phyloP scores from a whole-genome alignment of 495 filamentous ascomycete species.

The Cercophora newfieldiana region DNA sequence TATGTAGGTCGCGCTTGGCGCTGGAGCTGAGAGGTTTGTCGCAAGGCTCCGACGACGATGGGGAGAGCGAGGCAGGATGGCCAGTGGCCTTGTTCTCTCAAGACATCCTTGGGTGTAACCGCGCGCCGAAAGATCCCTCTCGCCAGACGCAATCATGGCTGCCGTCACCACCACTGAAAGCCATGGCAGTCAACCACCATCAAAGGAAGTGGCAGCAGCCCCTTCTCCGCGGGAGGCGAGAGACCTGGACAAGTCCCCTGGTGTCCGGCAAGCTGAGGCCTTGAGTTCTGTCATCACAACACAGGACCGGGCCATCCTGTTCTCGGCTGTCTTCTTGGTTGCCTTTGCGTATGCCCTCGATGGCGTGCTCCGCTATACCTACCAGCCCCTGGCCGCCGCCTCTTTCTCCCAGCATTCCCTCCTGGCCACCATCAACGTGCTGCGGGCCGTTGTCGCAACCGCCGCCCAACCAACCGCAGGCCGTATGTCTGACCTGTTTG shows the following conservation, averaged over 20 bases:
- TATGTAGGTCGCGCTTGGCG: too few relatives aligned
- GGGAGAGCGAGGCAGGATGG: too few relatives aligned
- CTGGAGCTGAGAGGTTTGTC: too few relatives aligned
- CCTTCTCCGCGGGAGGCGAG: too few relatives aligned
- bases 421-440: slow-evolving; percentile 54
- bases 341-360: slow-evolving; percentile 49
- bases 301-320: slow-evolving; percentile 44
- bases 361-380: slow-evolving; percentile 47
- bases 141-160: too few relatives aligned
- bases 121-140: too few relatives aligned
- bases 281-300: slow-evolving; percentile 40
- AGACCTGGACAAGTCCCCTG: slow-evolving; percentile 40
- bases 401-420: slow-evolving; percentile 49
- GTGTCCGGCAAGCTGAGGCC: slow-evolving; percentile 49
- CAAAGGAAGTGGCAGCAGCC: too few relatives aligned
- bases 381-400: slow-evolving; percentile 53
- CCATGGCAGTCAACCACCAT: too few relatives aligned
- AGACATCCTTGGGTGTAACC: too few relatives aligned
- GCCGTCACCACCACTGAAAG: too few relatives aligned
- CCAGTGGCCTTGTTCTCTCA: too few relatives aligned
- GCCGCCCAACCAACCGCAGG: slow-evolving; percentile 58
- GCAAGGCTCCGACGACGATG: too few relatives aligned
- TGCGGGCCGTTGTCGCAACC: slow-evolving; percentile 57
- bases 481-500: slow-evolving; percentile 61
- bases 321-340: slow-evolving; percentile 36